phyloP scores from a whole-genome alignment of 2,329 filamentous ascomycete species.

The Pseudocercospora cruenta region DNA sequence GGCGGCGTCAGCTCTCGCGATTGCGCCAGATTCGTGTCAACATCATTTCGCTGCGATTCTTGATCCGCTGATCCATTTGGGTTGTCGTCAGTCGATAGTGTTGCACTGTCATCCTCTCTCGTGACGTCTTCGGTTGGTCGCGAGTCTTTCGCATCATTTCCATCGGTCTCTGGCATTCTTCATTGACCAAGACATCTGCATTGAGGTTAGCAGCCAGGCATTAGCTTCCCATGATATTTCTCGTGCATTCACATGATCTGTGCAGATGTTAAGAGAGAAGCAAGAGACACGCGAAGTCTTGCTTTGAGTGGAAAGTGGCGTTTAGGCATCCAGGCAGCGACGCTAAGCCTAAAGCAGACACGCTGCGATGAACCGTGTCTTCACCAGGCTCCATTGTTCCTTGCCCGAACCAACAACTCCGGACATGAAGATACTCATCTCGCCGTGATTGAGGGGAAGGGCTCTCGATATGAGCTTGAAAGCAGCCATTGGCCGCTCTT shows the following conservation, averaged over 20 bases:
- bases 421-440: neutral
- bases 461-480: conserved; percentile 64
- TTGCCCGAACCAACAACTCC: neutral
- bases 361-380: neutral
- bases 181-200: conserved; percentile 9
- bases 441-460: neutral
- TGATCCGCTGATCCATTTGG: neutral
- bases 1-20: conserved; percentile 42
- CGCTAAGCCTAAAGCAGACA: neutral
- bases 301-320: too few species aligned
- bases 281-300: too few species aligned
- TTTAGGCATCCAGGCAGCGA: neutral
- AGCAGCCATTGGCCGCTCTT: conserved; percentile 58
- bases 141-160: conserved; percentile 10
- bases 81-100: neutral
- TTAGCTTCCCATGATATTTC: neutral
- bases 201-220: neutral
- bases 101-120: neutral
- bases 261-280: too few species aligned
- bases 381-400: neutral
- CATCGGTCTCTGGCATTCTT: conserved; percentile 28
- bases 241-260: too few species aligned
- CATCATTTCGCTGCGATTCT: neutral
- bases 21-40: conserved; percentile 9
- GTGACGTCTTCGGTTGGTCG: conserved; percentile 5